phyloP scores from a whole-genome alignment of 768 basidiomycete genomes.

The Fomitopsis serialis region DNA sequence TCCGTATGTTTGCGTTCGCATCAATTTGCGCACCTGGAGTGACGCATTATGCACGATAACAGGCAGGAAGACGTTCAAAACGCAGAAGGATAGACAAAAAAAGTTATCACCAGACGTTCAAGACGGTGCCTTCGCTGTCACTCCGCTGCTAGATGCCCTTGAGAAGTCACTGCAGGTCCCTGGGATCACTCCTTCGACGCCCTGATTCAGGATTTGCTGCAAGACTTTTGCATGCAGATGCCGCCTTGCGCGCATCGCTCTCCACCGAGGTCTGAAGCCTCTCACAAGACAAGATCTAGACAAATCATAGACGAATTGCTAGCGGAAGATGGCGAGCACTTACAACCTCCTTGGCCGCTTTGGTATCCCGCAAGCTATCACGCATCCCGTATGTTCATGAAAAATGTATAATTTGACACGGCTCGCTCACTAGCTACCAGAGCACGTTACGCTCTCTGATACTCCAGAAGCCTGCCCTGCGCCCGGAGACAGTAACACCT shows the following conservation, averaged over 20 bases:
- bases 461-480: neutral
- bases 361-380: constrained; percentile 9
- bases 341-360: neutral
- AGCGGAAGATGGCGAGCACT: neutral
- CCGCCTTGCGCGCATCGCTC: neutral
- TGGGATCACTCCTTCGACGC: constrained; percentile 27
- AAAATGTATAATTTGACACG: neutral
- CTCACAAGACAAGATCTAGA: constrained; percentile 5
- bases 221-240: constrained; percentile 18
- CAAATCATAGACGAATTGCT: constrained; percentile 4
- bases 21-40: neutral
- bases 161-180: neutral
- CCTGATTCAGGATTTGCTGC: constrained; percentile 26
- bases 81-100: neutral
- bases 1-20: no score
- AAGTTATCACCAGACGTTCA: neutral
- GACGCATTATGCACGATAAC: no score
- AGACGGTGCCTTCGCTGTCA: neutral
- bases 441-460: constrained; percentile 6
- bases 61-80: neutral
- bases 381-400: constrained; percentile 13
- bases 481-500: constrained; percentile 27
- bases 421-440: neutral
- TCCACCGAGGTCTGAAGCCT: neutral
- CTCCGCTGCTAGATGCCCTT: neutral